phyloP scores from a whole-genome alignment of 2,329 filamentous ascomycete genomes.

The Colletotrichum sp. region DNA sequence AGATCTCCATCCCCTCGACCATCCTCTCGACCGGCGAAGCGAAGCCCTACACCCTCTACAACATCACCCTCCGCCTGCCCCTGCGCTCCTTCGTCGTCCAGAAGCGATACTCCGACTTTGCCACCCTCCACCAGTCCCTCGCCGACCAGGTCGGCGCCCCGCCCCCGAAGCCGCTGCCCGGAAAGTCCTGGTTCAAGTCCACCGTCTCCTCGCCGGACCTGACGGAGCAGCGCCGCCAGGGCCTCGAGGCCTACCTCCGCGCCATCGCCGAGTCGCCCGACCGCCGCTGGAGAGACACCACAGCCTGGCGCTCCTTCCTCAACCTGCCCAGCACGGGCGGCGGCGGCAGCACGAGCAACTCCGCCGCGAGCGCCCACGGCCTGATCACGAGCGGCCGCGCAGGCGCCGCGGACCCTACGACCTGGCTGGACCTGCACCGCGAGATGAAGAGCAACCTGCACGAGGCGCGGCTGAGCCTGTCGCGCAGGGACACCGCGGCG shows the following conservation, averaged over 20 bases:
- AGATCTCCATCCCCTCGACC: conserved; percentile 72
- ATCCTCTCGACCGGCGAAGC: conserved; percentile 57
- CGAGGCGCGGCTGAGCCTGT: conserved; percentile 68
- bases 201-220: conserved; percentile 72
- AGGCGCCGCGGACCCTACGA: conserved; percentile 59
- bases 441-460: conserved; percentile 76
- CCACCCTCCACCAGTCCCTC: conserved; percentile 67
- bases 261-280: conserved; percentile 77
- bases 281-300: conserved; percentile 74
- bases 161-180: conserved; percentile 71
- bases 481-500: conserved; percentile 63
- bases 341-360: conserved; percentile 47
- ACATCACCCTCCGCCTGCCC: conserved; percentile 77
- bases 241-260: conserved; percentile 73
- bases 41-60: conserved; percentile 79
- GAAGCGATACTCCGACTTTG: conserved; percentile 85
- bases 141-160: conserved; percentile 61
- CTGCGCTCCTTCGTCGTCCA: conserved; percentile 76
- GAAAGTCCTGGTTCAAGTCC: conserved; percentile 78
- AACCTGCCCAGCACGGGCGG: conserved; percentile 60
- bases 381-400: conserved; percentile 34
- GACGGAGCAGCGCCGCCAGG: conserved; percentile 71
- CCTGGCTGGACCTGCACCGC: conserved; percentile 78
- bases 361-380: conserved; percentile 50
- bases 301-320: conserved; percentile 75